Conservation (phyloP, 805 yeast species). For the Suhomyces vadensis region DNA sequence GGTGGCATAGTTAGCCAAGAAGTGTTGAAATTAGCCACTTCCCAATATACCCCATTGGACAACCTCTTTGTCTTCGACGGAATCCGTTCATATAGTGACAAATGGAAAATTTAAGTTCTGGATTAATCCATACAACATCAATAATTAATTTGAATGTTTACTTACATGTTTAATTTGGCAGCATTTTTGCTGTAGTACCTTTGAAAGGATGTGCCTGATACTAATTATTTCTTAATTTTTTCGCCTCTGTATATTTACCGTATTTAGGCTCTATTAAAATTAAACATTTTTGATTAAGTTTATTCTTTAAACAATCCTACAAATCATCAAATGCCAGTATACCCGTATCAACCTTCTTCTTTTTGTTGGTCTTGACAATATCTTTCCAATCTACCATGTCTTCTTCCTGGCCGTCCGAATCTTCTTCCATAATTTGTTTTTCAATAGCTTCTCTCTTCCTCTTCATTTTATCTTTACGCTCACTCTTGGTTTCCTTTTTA, state of each 20-base stretch:
- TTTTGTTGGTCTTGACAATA: conserved; percentile 64
- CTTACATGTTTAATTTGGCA: no score
- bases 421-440: conserved; percentile 46
- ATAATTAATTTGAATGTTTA: no score
- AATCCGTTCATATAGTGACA: conserved; percentile 49
- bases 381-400: conserved; percentile 85
- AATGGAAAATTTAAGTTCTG: conserved; percentile 30
- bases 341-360: conserved; percentile 43
- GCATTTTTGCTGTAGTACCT: no score
- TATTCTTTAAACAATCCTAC: no score
- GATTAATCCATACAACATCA: no score
- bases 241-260: background rate
- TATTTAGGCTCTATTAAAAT: background rate
- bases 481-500: conserved; percentile 59
- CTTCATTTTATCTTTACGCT: conserved; percentile 67
- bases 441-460: conserved; percentile 70
- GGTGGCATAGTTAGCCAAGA: conserved; percentile 92
- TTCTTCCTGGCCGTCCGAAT: conserved; percentile 46
- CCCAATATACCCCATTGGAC: conserved; percentile 78
- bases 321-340: conserved; percentile 59
- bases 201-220: no score
- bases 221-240: background rate
- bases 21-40: conserved; percentile 68
- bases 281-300: background rate
- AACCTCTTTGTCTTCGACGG: conserved; percentile 78